Base-by-base conservation (phyloP, 2,329 filamentous ascomycete genomes). In the Alternaria ethzedia region DNA sequence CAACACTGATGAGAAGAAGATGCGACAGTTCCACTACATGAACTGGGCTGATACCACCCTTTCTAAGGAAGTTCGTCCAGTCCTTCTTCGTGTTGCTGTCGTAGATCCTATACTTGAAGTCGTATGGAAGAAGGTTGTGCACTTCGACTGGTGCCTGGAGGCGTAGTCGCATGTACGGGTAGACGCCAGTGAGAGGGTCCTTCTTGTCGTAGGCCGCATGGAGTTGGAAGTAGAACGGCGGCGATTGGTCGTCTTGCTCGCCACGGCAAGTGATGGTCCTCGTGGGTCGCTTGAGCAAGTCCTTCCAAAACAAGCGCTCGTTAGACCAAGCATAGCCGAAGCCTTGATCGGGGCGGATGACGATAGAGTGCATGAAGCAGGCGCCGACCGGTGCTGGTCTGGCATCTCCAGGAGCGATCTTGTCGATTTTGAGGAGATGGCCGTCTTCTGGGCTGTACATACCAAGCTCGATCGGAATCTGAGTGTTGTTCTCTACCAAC, bases 81-180 rank as follows among this genome's bases (percentile, higher is more conserved):
- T 99, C 96, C 78, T 96, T 97, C 84, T 95, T 96, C 0, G 94
- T 97, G 79, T 97, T 96, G 83, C 96, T 97, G 83, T 99, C 96
- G 76, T 98, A 99, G 59, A 99, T 98, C 59, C 95, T 90, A 79
- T 99, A 99, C 81, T 99, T 98, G 88, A 99, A 99, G 80, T 99
- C 96, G 76, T 96, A 98, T 0, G 96, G 96, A 41, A 99, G 83
- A 46, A 99, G 83, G 70, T 99, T 99, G 79, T 99, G 95, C 5
- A 99, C 86, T 54, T 97, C 95, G 13, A 99, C 89, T 0, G 96
- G 96, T 0, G 96, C 95, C 23, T 93, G 97, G 3, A 99, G 87
- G 70, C 94, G 92, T 68, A 99, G 86, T 63, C 89, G 90, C 96
- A 99, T 98, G 79, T 96, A 96, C 0, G 96, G 96, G 76, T 99